These are phyloP conservation scores for Pseudonitzschia pungens DNA, from an alignment of 108 stramenopile genomes.

Conservation along the genomic window DNA sequence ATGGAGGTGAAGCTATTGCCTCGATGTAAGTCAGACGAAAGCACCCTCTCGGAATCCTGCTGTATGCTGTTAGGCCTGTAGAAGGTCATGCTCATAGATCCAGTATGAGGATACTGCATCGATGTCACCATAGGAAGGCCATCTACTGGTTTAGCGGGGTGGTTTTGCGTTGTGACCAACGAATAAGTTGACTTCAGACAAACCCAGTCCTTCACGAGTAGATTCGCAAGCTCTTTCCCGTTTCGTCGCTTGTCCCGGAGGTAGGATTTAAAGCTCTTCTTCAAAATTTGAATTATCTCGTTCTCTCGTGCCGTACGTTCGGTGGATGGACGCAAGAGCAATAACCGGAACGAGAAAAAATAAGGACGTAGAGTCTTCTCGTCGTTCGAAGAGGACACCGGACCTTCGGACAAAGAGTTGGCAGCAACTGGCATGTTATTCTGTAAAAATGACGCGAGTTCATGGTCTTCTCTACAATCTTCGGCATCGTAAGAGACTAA, in stretches of 20 bases:
- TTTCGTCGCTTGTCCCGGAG: conserved; percentile 35
- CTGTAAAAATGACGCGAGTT: conserved; percentile 59
- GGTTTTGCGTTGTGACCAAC: neutral
- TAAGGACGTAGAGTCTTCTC: conserved; percentile 28
- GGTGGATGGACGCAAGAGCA: conserved; percentile 55
- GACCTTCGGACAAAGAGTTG: conserved; percentile 19
- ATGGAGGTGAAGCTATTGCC: neutral
- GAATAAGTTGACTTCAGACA: conserved; percentile 35
- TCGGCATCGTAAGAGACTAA: neutral
- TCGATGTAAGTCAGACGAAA: conserved; percentile 13
- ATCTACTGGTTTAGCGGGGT: neutral
- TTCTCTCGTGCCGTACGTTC: conserved; percentile 52
- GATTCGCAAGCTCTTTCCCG: conserved; percentile 42
- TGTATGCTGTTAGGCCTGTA: neutral
- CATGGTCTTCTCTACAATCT: conserved; percentile 44
- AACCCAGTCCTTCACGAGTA: conserved; percentile 58
- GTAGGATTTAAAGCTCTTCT: conserved; percentile 58
- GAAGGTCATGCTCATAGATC: neutral
- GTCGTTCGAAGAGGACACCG: conserved; percentile 16
- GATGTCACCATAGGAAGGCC: neutral
- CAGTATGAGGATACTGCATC: neutral
- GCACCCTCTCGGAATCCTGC: neutral
- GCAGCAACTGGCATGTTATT: conserved; percentile 54
- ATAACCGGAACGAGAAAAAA: conserved; percentile 60
- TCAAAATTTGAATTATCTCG: conserved; percentile 56